Conservation (phyloP, 805 yeast genomes). For the Candida ulmi region DNA sequence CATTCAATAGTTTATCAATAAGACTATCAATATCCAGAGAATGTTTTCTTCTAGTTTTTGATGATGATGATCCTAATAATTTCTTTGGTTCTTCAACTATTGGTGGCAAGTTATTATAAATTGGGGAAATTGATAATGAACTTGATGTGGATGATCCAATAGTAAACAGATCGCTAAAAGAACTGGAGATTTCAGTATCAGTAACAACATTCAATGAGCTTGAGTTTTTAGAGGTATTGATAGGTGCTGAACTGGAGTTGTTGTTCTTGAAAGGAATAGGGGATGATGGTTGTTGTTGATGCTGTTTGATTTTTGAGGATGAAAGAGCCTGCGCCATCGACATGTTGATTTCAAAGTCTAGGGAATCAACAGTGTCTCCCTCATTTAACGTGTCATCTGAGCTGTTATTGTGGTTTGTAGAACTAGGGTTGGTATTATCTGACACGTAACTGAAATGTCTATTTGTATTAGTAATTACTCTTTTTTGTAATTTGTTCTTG, state of each 20-base stretch:
- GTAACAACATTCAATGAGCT: slow-evolving; percentile 1
- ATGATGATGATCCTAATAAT: background rate
- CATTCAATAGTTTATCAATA: slow-evolving; percentile 51
- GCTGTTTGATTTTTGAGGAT: slow-evolving; percentile 3
- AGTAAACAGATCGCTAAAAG: slow-evolving; percentile 24
- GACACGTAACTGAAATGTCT: slow-evolving; percentile 13
- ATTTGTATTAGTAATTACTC: slow-evolving; percentile 5
- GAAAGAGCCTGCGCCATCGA: slow-evolving; percentile 30
- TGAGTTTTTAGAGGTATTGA: background rate
- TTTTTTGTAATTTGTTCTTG: slow-evolving; percentile 16
- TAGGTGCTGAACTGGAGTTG: slow-evolving; percentile 1
- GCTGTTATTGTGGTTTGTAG: slow-evolving; percentile 2
- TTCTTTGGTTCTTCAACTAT: slow-evolving; percentile 17
- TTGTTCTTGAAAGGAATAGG: background rate
- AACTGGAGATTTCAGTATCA: slow-evolving; percentile 17
- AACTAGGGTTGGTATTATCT: slow-evolving; percentile 3
- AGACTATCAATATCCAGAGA: slow-evolving; percentile 53
- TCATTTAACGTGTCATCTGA: slow-evolving; percentile 10
- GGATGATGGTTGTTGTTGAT: background rate
- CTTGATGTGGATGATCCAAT: slow-evolving; percentile 16
- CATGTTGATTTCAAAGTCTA: slow-evolving; percentile 28
- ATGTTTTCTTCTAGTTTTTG: slow-evolving; percentile 1
- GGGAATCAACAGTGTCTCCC: slow-evolving; percentile 8
- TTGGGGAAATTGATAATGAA: slow-evolving; percentile 21
- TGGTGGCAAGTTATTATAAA: slow-evolving; percentile 16